Evolutionary conservation across 1,284 basidiomycete species (phyloP).

Genomic region (Tylopilus orsonianus): DNA sequence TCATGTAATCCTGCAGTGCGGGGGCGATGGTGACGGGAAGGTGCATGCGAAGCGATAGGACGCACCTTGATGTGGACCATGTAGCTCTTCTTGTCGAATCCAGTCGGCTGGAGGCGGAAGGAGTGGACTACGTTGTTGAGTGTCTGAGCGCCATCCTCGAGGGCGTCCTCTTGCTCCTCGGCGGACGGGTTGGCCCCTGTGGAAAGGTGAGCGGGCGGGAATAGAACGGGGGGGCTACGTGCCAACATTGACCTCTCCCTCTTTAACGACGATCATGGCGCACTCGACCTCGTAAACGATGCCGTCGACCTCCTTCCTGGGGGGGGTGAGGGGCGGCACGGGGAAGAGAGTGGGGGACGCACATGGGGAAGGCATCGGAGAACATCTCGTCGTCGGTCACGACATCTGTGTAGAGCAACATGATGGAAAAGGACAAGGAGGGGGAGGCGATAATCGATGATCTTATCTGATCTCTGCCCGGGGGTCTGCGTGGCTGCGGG

Average conservation of each 20-base stretch:
- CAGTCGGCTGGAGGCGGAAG: slow-evolving; percentile 84
- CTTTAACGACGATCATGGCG: slow-evolving; percentile 73
- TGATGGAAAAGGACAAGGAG: slow-evolving; percentile 31
- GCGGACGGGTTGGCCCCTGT: slow-evolving; percentile 88
- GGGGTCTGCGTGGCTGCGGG: slow-evolving; percentile 15
- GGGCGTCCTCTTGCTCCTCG: slow-evolving; percentile 83
- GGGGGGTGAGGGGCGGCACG: background rate
- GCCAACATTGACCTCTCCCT: slow-evolving; percentile 91
- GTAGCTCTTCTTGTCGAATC: slow-evolving; percentile 93
- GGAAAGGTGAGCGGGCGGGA: slow-evolving; percentile 6
- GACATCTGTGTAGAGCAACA: slow-evolving; percentile 81
- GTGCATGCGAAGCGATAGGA: background rate
- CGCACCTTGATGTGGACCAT: slow-evolving; percentile 83
- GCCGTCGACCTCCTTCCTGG: slow-evolving; percentile 80
- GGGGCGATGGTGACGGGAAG: slow-evolving; percentile 29
- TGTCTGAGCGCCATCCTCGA: slow-evolving; percentile 82
- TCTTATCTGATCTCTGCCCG: slow-evolving; percentile 9
- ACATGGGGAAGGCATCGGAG: slow-evolving; percentile 92
- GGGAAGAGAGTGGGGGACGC: slow-evolving; percentile 11
- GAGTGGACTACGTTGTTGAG: slow-evolving; percentile 95
- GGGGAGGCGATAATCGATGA: background rate
- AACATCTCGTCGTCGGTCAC: slow-evolving; percentile 90
- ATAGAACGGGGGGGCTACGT: slow-evolving; percentile 25
- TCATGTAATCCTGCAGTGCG: slow-evolving; percentile 70
- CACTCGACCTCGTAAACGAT: slow-evolving; percentile 93